phyloP scores from a whole-genome alignment of 2,329 filamentous ascomycete species.

The Rhinocladiella mackenziei region DNA sequence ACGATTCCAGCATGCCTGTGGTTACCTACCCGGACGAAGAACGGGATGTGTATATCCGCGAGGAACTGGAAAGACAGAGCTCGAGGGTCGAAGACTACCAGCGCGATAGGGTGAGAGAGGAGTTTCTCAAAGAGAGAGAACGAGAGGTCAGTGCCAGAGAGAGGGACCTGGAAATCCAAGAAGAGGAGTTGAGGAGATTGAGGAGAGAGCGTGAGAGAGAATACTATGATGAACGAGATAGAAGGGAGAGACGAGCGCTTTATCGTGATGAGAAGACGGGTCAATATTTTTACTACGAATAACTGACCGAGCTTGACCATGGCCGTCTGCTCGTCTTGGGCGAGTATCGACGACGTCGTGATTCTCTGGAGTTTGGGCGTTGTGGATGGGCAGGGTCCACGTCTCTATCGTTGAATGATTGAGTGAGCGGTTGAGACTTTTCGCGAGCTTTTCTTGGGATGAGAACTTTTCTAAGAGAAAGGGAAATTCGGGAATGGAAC shows the following conservation, averaged over 20 bases:
- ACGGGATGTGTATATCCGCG: slow-evolving; percentile 9
- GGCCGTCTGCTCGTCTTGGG: too few species aligned
- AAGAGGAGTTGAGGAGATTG: slow-evolving; percentile 8
- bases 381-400: too few species aligned
- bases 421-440: too few species aligned
- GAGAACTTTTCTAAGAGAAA: too few species aligned
- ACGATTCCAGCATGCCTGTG: slow-evolving; percentile 7
- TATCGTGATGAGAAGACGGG: slow-evolving; percentile 6
- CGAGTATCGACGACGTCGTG: too few species aligned
- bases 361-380: too few species aligned
- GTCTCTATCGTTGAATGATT: too few species aligned
- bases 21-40: slow-evolving; percentile 15
- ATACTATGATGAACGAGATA: slow-evolving; percentile 12
- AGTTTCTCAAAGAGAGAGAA: slow-evolving; percentile 13
- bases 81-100: slow-evolving; percentile 16
- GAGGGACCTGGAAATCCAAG: slow-evolving; percentile 7
- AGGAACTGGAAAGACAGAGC: slow-evolving; percentile 14
- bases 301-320: neutral
- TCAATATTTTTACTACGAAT: slow-evolving; percentile 2
- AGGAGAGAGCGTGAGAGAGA: slow-evolving; percentile 3
- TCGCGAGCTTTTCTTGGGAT: too few species aligned
- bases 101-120: slow-evolving; percentile 15
- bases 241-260: slow-evolving; percentile 7
- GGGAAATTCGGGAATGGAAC: too few species aligned
- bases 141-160: slow-evolving; percentile 7